Base-by-base conservation (phyloP, 2,329 filamentous ascomycete species). In the Nothomitra cinnamomea region DNA sequence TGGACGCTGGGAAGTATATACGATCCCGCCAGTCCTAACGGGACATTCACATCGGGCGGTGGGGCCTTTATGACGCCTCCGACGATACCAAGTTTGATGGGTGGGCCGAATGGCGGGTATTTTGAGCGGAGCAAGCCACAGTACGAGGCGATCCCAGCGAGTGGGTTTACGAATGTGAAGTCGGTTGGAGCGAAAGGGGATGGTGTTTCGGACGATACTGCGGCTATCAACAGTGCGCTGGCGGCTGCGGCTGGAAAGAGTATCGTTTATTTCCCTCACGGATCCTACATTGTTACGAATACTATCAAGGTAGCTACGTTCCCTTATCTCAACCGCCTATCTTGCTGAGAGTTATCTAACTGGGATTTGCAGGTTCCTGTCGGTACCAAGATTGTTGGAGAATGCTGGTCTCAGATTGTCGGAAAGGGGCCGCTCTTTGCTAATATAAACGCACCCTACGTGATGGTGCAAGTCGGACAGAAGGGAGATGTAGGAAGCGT, bases 31-130 rank as follows among this genome's bases (percentile, higher is more conserved):
- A 83, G 84, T 61, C 71, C 75, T 48, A 77, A 80, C 57, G 74
- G 95, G 55, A 65, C 71, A 1, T 81, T 80, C 3, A 96, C 84
- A 77, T 74, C 80, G 19, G 88, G 95, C 66, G 92, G 92, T 51
- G 82, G 83, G 58, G 72, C 79, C 47, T 90, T 94, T 67, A 72
- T 66, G 53, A 63, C 67, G 49, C 62, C 63, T 17, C 66, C 61
- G 47, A 70, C 74, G 53, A 70, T 75, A 25, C 60, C 65, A 60
- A 63, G 64, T 61, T 70, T 83, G 3, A 86, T 92, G 68, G 77
- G 70, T 38, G 60, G 72, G 4, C 71, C 78, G 59, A 71, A 65
- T 57, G 5, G 10, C 10, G 28, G 28, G 5, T 32, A 5, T 10
- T 32, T 32, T 10, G 10, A 4, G 28, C 28, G 28, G 28, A 5